Conservation (phyloP, 495 filamentous ascomycete species). For the Thermochaetoides thermophila region DNA sequence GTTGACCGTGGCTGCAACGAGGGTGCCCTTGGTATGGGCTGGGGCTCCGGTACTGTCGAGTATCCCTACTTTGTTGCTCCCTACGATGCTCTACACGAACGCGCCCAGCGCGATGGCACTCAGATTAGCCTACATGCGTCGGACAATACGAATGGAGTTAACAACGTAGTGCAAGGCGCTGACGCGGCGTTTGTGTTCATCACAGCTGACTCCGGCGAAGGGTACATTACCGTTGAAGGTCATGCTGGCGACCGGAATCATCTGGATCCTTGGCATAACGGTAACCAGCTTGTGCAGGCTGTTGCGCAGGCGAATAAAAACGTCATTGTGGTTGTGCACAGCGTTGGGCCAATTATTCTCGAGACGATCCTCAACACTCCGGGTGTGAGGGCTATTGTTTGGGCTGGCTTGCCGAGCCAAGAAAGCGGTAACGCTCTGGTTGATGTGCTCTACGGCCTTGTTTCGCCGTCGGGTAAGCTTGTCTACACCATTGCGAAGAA, state of each 20-base stretch:
- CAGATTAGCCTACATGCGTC: constrained; percentile 34
- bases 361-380: constrained; percentile 69
- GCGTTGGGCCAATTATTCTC: constrained; percentile 74
- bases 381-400: constrained; percentile 64
- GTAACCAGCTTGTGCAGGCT: constrained; percentile 56
- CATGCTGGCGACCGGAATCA: constrained; percentile 45
- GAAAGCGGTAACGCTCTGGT: constrained; percentile 78
- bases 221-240: constrained; percentile 48
- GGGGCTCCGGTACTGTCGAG: constrained; percentile 43
- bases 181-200: constrained; percentile 52
- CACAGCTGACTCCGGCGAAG: constrained; percentile 51
- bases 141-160: constrained; percentile 33
- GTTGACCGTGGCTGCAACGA: constrained; percentile 44
- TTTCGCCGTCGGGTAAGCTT: constrained; percentile 70
- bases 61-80: constrained; percentile 45
- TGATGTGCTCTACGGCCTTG: constrained; percentile 73
- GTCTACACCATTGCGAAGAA: constrained; percentile 83
- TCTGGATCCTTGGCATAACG: constrained; percentile 60
- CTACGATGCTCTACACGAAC: constrained; percentile 35
- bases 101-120: constrained; percentile 33
- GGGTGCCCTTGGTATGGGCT: constrained; percentile 45
- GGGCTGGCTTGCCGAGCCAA: constrained; percentile 82
- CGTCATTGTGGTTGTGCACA: constrained; percentile 83
- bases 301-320: constrained; percentile 46
- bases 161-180: constrained; percentile 35